Evolutionary conservation across 805 yeast species (phyloP).

Genomic region (Metschnikowia lachancei): DNA sequence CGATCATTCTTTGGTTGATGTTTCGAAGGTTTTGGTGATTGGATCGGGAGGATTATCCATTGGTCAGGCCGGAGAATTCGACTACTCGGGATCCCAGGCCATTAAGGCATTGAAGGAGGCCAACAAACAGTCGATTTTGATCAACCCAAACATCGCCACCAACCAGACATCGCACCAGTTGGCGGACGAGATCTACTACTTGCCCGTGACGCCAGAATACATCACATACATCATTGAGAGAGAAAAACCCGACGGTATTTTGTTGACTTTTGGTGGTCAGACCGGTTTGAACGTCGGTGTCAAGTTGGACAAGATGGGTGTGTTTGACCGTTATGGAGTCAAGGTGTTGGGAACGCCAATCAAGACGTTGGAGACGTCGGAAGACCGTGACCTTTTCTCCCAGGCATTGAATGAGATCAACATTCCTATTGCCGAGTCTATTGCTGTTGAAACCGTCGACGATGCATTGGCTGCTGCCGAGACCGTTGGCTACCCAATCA

Average conservation of each 20-base stretch:
- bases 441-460: slow-evolving; percentile 91
- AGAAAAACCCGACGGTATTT: slow-evolving; percentile 96
- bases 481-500: slow-evolving; percentile 89
- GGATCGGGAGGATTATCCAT: slow-evolving; percentile 98
- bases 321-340: slow-evolving; percentile 87
- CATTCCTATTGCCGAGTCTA: slow-evolving; percentile 94
- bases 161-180: slow-evolving; percentile 97
- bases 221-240: slow-evolving; percentile 92
- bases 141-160: slow-evolving; percentile 97
- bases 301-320: slow-evolving; percentile 91
- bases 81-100: slow-evolving; percentile 98
- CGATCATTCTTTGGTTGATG: slow-evolving; percentile 73
- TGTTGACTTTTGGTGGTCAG: slow-evolving; percentile 98
- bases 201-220: slow-evolving; percentile 96
- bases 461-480: slow-evolving; percentile 85
- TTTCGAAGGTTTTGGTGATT: slow-evolving; percentile 80
- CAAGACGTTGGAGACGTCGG: slow-evolving; percentile 94
- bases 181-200: slow-evolving; percentile 95
- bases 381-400: slow-evolving; percentile 95
- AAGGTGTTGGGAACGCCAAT: slow-evolving; percentile 95
- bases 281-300: slow-evolving; percentile 97
- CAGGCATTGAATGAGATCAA: slow-evolving; percentile 90
- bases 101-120: slow-evolving; percentile 97
- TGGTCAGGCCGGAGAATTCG: slow-evolving; percentile 99
- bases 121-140: slow-evolving; percentile 91